Conservation (phyloP, 2,329 filamentous ascomycete genomes). For the Onygena corvina region DNA sequence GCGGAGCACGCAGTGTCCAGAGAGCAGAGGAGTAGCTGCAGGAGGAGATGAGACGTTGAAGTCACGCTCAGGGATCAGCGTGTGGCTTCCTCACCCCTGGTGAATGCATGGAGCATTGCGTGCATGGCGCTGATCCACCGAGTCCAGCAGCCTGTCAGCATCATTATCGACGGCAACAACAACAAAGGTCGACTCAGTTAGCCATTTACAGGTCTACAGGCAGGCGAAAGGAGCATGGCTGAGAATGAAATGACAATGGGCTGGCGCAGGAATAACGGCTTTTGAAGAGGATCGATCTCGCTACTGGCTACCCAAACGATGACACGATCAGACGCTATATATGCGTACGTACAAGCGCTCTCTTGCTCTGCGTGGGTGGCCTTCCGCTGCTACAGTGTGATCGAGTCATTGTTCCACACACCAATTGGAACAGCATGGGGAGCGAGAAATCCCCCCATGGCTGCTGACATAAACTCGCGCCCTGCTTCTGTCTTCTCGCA, state of each 20-base stretch:
- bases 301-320: background rate
- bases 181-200: no score
- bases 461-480: background rate
- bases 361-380: background rate
- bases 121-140: constrained; percentile 1
- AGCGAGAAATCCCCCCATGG: background rate
- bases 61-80: background rate
- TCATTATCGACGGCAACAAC: no score
- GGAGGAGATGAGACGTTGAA: background rate
- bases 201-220: no score
- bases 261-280: no score
- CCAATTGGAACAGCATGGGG: background rate
- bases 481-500: no score
- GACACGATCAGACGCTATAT: no score
- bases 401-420: background rate
- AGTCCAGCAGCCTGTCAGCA: background rate
- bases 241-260: no score
- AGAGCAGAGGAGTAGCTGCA: background rate
- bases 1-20: background rate
- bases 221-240: no score
- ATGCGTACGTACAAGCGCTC: background rate
- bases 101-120: constrained; percentile 2
- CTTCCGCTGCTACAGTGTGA: constrained; percentile 1
- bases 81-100: background rate
- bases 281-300: no score